A percentile compares a stretch with the other conserved stretches of the same genome.
Evolutionary conservation across 179 eudicot species (phyloP).

Genomic region (Beta lomatogona): DNA sequence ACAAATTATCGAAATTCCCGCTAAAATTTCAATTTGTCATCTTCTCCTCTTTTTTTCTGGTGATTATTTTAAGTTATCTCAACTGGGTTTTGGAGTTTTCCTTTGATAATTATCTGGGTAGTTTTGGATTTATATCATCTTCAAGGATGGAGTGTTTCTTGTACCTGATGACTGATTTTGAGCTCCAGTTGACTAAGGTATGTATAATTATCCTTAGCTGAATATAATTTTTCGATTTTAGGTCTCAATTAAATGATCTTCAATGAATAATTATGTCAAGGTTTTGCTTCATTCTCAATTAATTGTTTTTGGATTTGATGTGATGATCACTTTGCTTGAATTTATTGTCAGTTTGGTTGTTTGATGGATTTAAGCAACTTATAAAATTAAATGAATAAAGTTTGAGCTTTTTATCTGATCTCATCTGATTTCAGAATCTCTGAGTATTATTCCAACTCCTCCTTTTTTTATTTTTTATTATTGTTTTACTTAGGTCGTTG

Average conservation of each 20-base stretch:
- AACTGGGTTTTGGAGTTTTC: background rate
- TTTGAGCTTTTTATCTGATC: conserved; percentile 8
- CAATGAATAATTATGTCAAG: background rate
- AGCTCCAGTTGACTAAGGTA: conserved; percentile 25
- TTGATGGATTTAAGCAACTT: background rate
- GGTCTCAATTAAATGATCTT: background rate
- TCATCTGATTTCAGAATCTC: conserved; percentile 15
- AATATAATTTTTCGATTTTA: background rate
- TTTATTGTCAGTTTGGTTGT: conserved; percentile 12
- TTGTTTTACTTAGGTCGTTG: background rate
- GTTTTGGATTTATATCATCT: conserved; percentile 11
- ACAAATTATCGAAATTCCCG: background rate
- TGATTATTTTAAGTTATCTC: background rate
- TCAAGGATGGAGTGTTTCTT: conserved; percentile 1
- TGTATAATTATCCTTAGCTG: background rate
- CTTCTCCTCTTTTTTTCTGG: background rate
- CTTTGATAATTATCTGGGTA: background rate
- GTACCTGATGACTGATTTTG: conserved; percentile 16
- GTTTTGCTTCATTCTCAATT: background rate
- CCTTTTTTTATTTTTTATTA: background rate
- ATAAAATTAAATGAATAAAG: background rate
- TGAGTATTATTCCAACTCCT: background rate
- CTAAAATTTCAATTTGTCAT: background rate
- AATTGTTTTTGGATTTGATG: too few relatives aligned
- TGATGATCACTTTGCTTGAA: background rate